Evolutionary conservation across 441 rosid species (phyloP).

Genomic region (Arabidopsis lyrata): DNA sequence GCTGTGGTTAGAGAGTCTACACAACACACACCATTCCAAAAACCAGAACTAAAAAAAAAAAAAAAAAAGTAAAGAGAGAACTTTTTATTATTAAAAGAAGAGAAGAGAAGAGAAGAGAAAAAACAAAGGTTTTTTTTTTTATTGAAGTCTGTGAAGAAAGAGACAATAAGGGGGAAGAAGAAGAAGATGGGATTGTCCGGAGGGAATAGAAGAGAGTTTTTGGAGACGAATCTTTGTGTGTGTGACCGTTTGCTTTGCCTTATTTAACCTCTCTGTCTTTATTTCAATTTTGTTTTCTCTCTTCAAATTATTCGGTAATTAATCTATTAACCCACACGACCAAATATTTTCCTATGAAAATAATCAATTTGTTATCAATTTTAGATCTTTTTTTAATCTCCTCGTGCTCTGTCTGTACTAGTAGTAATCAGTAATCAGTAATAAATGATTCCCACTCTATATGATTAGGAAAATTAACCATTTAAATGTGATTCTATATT

Average conservation of each 20-base stretch:
- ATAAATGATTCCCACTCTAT: neutral
- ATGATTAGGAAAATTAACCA: neutral
- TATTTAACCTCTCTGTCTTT: constrained; percentile 42
- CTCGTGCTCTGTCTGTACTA: neutral
- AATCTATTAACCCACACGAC: constrained; percentile 23
- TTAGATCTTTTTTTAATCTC: neutral
- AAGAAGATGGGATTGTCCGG: constrained; percentile 37
- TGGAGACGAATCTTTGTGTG: constrained; percentile 39
- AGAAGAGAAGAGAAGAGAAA: constrained; percentile 8
- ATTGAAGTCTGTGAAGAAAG: constrained; percentile 66
- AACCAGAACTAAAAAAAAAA: neutral
- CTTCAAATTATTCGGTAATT: constrained; percentile 33
- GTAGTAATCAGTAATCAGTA: neutral
- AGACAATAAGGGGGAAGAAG: constrained; percentile 24
- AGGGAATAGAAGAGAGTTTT: constrained; percentile 60
- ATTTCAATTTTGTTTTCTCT: neutral
- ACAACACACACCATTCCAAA: constrained; percentile 25
- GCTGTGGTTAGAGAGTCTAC: constrained; percentile 12
- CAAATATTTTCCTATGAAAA: neutral
- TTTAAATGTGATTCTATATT: neutral
- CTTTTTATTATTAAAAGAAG: neutral
- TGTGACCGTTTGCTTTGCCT: constrained; percentile 38
- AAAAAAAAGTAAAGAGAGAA: neutral
- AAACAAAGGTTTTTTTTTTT: constrained; percentile 41
- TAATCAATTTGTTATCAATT: constrained; percentile 1